phyloP scores from a whole-genome alignment of 225 moss, liverwort and hornwort species.

The Antitrichia curtipendula region DNA sequence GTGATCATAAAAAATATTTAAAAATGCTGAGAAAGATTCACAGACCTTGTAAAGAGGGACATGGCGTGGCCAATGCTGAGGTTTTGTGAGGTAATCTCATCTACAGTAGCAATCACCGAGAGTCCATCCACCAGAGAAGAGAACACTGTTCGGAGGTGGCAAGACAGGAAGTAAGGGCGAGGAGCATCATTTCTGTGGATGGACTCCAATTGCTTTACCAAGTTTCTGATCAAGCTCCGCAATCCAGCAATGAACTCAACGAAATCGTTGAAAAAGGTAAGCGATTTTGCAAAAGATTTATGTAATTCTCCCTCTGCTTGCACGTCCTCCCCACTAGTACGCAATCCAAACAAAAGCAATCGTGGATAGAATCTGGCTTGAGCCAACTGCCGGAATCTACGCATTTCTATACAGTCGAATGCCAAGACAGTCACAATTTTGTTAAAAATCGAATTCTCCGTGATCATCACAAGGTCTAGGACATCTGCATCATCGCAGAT shows the following conservation, averaged over 20 bases:
- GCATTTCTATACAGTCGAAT: constrained; percentile 68
- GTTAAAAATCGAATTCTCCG: constrained; percentile 31
- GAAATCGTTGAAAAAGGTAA: constrained; percentile 62
- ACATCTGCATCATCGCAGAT: constrained; percentile 36
- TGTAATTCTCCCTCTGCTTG: constrained; percentile 79
- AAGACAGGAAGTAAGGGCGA: constrained; percentile 49
- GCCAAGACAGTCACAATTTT: constrained; percentile 74
- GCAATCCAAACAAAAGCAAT: constrained; percentile 71
- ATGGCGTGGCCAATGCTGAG: constrained; percentile 68
- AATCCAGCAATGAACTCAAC: constrained; percentile 46
- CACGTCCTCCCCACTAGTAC: constrained; percentile 47
- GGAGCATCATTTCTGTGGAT: constrained; percentile 52
- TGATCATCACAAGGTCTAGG: constrained; percentile 36
- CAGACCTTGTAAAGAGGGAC: constrained; percentile 78
- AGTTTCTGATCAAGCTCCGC: constrained; percentile 55
- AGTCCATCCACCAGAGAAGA: constrained; percentile 68
- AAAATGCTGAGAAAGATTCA: background rate
- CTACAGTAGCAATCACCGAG: constrained; percentile 56
- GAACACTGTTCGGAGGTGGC: constrained; percentile 61
- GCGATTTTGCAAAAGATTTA: constrained; percentile 62
- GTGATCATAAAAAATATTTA: background rate
- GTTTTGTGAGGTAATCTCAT: constrained; percentile 87
- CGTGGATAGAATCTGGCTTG: constrained; percentile 50
- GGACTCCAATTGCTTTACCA: constrained; percentile 74
- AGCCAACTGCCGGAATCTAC: constrained; percentile 45